These are phyloP conservation scores for Skeletonema potamos DNA, from an alignment of 108 stramenopile species.

Conservation along the genomic window DNA sequence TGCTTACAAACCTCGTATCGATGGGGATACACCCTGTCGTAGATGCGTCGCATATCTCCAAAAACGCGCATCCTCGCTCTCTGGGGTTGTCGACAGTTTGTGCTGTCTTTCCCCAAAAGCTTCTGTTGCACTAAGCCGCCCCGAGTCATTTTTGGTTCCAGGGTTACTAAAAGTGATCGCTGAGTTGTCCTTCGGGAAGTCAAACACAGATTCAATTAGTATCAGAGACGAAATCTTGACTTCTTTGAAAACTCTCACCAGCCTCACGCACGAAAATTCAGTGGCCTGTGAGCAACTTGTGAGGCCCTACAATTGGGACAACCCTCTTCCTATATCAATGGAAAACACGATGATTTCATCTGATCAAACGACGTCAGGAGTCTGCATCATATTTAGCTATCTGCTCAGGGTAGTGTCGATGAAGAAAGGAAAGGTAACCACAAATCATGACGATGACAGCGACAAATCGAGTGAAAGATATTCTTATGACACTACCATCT, in stretches of 20 bases:
- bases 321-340: neutral
- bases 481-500: slow-evolving; percentile 62
- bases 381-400: slow-evolving; percentile 26
- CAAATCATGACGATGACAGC: slow-evolving; percentile 5
- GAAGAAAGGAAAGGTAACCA: neutral
- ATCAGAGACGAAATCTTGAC: slow-evolving; percentile 31
- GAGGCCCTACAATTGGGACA: neutral
- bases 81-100: slow-evolving; percentile 67
- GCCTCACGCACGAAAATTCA: slow-evolving; percentile 74
- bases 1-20: neutral
- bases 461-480: slow-evolving; percentile 31
- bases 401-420: slow-evolving; percentile 14
- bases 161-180: slow-evolving; percentile 34
- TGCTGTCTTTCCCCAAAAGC: slow-evolving; percentile 59
- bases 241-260: slow-evolving; percentile 71
- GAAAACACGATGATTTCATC: neutral
- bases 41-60: slow-evolving; percentile 49
- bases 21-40: slow-evolving; percentile 16
- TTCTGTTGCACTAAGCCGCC: slow-evolving; percentile 41
- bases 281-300: slow-evolving; percentile 63
- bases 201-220: slow-evolving; percentile 7
- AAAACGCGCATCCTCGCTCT: slow-evolving; percentile 48
- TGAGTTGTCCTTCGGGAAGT: slow-evolving; percentile 37
- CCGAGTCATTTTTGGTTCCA: slow-evolving; percentile 27
- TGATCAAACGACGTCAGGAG: slow-evolving; percentile 12